Evolutionary conservation across 1,284 basidiomycete species (phyloP), one percentile per base, ranked within the genome.

Genomic region (Cystobasidium sp.): DNA sequence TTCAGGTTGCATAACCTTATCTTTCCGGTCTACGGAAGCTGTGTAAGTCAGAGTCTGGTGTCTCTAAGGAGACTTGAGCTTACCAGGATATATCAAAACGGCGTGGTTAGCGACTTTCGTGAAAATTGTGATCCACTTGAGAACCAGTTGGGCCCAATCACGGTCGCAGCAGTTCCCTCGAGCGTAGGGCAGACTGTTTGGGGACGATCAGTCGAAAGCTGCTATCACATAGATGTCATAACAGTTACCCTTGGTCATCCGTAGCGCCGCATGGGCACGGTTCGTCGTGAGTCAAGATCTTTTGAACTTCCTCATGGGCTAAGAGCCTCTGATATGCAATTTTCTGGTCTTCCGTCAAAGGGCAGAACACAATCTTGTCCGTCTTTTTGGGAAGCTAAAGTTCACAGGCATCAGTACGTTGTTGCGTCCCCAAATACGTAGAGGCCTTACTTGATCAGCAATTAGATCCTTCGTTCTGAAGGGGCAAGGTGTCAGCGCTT

Each of bases 361-460:
- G 92, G 80, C 93, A 95, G 80, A 94, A 93, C 6, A 94, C 91
- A n/a, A 94, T 89, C 79, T 92, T 86, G 78, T 95, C 93, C 0
- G 85, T 87, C 84, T 95, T 95, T 76, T 85, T 84, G 0, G 93
- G 93, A 14, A 95, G 85, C 88, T 66, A 37, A 53, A 14, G 49
- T 66, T n/a, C 44, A 43, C 14, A 31, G 44, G 14, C 43, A n/a
- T 14, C 18, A 20, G 12, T 9, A 4, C 3, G 16, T 7, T 14
- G 6, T 20, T 1, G 24, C 20, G 8, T 43, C 31, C 31, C 31
- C 2, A 31, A 31, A 31, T 1, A 31, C 31, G 31, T 41, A 18
- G 39, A 6, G 37, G 37, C 20, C 56, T 43, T 37, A 66, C 64
- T 37, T 90, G 90, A 65, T 88, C 82, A 74, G 87, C 87, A 65